Evolutionary conservation across 345 rosid genomes (phyloP).

Genomic region (Physaria fendleri): DNA sequence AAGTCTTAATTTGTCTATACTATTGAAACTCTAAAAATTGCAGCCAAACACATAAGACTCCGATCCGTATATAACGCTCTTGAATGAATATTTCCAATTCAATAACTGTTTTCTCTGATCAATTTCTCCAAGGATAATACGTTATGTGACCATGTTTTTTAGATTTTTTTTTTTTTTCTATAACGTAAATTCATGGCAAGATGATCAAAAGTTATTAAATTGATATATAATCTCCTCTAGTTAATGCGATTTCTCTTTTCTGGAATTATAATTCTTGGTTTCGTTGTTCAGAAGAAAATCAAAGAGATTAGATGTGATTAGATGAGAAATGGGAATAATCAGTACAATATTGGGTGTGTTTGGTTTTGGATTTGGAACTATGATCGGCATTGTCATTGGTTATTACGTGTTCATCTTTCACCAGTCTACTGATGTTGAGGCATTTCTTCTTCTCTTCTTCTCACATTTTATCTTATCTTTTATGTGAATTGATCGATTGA

Average conservation of each 20-base stretch:
- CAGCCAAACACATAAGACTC: slow-evolving; percentile 28
- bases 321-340: slow-evolving; percentile 54
- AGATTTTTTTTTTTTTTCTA: background rate
- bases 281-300: background rate
- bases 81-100: slow-evolving; percentile 36
- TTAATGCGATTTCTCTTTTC: background rate
- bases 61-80: slow-evolving; percentile 39
- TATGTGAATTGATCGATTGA: background rate
- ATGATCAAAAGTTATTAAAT: slow-evolving; percentile 19
- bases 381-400: slow-evolving; percentile 61
- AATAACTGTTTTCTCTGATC: slow-evolving; percentile 23
- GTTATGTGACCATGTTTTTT: background rate
- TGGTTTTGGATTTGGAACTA: slow-evolving; percentile 82
- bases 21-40: background rate
- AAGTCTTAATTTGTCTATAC: slow-evolving; percentile 1
- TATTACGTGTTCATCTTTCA: slow-evolving; percentile 67
- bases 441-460: slow-evolving; percentile 20
- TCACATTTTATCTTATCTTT: background rate
- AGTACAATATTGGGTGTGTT: slow-evolving; percentile 50
- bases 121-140: slow-evolving; percentile 12
- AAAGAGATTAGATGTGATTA: slow-evolving; percentile 9
- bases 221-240: background rate
- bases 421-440: slow-evolving; percentile 73
- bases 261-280: background rate
- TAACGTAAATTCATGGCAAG: slow-evolving; percentile 29